These are phyloP conservation scores for Lentinula edodes DNA, from an alignment of 768 basidiomycete genomes.

Conservation along the genomic window DNA sequence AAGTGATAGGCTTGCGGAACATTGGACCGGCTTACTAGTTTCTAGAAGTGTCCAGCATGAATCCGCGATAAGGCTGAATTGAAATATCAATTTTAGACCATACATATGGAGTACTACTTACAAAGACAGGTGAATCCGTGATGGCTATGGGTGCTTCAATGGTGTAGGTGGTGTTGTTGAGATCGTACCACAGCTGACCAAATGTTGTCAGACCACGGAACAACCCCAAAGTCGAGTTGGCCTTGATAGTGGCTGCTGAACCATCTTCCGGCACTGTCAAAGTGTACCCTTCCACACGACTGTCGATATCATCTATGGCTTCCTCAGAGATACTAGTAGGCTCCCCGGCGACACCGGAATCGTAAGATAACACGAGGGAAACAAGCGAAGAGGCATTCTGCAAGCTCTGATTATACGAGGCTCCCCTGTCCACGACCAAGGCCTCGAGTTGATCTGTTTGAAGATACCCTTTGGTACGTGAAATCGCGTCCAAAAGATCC, in stretches of 20 bases:
- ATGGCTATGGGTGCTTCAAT: constrained; percentile 54
- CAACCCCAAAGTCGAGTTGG: constrained; percentile 63
- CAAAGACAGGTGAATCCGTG: constrained; percentile 61
- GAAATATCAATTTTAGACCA: neutral
- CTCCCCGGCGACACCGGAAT: neutral
- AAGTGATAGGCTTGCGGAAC: neutral
- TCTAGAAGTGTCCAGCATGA: constrained; percentile 77
- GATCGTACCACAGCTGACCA: constrained; percentile 60
- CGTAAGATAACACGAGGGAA: constrained; percentile 24
- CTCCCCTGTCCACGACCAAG: constrained; percentile 35
- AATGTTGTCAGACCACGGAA: constrained; percentile 74
- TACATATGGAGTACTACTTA: constrained; percentile 24
- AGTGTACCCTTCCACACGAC: constrained; percentile 54
- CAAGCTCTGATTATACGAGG: constrained; percentile 22
- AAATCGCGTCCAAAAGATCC: constrained; percentile 33
- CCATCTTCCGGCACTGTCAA: constrained; percentile 53
- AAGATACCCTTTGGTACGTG: constrained; percentile 24
- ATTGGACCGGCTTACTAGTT: constrained; percentile 49
- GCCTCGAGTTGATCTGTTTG: constrained; percentile 31
- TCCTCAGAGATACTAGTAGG: constrained; percentile 18
- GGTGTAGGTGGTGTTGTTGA: constrained; percentile 41
- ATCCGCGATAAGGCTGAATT: constrained; percentile 62
- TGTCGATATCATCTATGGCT: constrained; percentile 42
- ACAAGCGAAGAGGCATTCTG: constrained; percentile 21
- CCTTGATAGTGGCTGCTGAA: constrained; percentile 43